These are phyloP conservation scores for Blastomyces silverae DNA, from an alignment of 2,329 filamentous ascomycete species.

Conservation along the genomic window DNA sequence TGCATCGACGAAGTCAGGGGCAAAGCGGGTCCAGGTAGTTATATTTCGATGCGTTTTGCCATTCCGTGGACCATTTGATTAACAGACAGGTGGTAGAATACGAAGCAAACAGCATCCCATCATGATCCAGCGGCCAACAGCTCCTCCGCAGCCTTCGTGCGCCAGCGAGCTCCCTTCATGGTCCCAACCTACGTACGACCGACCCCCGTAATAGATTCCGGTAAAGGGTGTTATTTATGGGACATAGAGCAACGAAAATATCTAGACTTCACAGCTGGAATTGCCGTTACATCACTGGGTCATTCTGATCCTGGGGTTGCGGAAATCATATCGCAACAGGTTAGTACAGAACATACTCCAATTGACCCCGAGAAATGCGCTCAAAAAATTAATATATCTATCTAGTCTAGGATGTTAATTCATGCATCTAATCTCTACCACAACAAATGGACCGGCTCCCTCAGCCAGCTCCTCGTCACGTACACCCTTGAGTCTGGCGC, in stretches of 20 bases:
- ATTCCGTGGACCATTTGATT: slow-evolving; percentile 4
- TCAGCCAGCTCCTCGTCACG: slow-evolving; percentile 78
- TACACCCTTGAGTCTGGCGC: slow-evolving; percentile 70
- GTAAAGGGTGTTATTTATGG: slow-evolving; percentile 80
- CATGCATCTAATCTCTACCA: slow-evolving; percentile 96
- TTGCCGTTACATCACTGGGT: slow-evolving; percentile 88
- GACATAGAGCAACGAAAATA: slow-evolving; percentile 85
- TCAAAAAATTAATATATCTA: not conserved
- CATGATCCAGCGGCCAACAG: slow-evolving; percentile 69
- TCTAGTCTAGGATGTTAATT: slow-evolving; percentile 62
- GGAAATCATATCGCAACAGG: slow-evolving; percentile 70
- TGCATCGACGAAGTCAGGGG: slow-evolving; percentile 5
- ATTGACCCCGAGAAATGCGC: not conserved
- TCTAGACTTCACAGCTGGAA: slow-evolving; percentile 90
- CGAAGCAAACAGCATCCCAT: slow-evolving; percentile 52
- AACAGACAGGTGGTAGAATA: slow-evolving; percentile 29
- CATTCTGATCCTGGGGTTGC: slow-evolving; percentile 78
- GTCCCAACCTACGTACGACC: slow-evolving; percentile 91
- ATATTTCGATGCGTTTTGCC: not conserved
- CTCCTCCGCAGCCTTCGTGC: slow-evolving; percentile 64
- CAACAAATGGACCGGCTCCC: slow-evolving; percentile 86
- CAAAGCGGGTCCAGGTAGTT: not conserved
- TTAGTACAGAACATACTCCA: slow-evolving; percentile 30
- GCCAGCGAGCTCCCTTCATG: slow-evolving; percentile 78
- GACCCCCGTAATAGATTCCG: slow-evolving; percentile 79